Percentiles rank a stretch among this genome's conserved stretches.
Evolutionary conservation across 2,329 filamentous ascomycete species (phyloP).

Genomic region (Hypoxylon sp.): DNA sequence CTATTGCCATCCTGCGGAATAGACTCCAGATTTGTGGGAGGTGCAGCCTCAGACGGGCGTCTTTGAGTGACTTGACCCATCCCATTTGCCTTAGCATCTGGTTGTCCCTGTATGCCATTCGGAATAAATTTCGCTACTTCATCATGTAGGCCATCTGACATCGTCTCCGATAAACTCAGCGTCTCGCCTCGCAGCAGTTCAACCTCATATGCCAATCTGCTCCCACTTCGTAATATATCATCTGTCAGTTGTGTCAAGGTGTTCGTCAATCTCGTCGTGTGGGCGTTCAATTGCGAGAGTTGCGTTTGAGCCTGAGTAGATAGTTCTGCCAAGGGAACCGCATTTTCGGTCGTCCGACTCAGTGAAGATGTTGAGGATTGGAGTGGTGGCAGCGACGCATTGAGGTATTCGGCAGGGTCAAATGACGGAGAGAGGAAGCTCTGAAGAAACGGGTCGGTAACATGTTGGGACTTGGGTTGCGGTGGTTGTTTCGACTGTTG

Average conservation of each 20-base stretch:
- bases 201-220: constrained; percentile 91
- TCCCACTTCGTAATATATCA: constrained; percentile 91
- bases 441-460: constrained; percentile 78
- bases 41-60: constrained; percentile 43
- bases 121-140: constrained; percentile 82
- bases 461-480: constrained; percentile 70
- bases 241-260: constrained; percentile 92
- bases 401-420: constrained; percentile 88
- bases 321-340: constrained; percentile 78
- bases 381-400: constrained; percentile 79
- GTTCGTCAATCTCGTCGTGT: constrained; percentile 84
- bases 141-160: constrained; percentile 78
- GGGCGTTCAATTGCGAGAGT: constrained; percentile 88
- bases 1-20: constrained; percentile 38
- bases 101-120: constrained; percentile 57
- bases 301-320: constrained; percentile 85
- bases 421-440: constrained; percentile 83
- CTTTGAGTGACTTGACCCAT: constrained; percentile 34
- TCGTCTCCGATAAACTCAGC: constrained; percentile 80
- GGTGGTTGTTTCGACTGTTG: constrained; percentile 56
- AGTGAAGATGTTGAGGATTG: constrained; percentile 56
- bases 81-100: constrained; percentile 44
- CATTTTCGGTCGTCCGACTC: constrained; percentile 52
- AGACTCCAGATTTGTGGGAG: constrained; percentile 41
- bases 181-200: constrained; percentile 93